Evolutionary conservation across 108 stramenopile species (phyloP).

Genomic region (Cyclostephanos tholiformis): DNA sequence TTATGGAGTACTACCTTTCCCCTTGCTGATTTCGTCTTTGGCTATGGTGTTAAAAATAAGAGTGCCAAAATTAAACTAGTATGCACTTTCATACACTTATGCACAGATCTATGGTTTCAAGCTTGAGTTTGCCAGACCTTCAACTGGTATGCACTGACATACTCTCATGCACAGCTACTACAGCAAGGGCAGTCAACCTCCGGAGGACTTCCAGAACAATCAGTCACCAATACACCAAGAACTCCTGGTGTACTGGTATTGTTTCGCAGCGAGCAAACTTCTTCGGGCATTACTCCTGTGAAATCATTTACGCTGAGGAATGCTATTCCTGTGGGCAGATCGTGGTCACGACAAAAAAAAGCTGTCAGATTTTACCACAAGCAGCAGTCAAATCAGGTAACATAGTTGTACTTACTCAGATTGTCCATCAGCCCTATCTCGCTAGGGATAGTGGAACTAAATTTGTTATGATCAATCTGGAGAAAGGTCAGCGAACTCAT

Average conservation of each 20-base stretch:
- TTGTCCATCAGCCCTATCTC: slow-evolving; percentile 28
- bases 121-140: too few species aligned
- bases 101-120: too few species aligned
- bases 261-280: slow-evolving; percentile 36
- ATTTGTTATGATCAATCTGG: slow-evolving; percentile 64
- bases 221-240: slow-evolving; percentile 37
- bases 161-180: slow-evolving; percentile 30
- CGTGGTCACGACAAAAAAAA: neutral
- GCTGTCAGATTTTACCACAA: neutral
- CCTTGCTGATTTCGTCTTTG: too few species aligned
- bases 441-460: slow-evolving; percentile 62
- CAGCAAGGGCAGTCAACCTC: slow-evolving; percentile 30
- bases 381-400: too few species aligned
- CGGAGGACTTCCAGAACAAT: slow-evolving; percentile 32
- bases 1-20: too few species aligned
- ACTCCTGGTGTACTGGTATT: slow-evolving; percentile 25
- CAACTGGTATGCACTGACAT: too few species aligned
- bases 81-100: too few species aligned
- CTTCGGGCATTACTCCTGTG: slow-evolving; percentile 29
- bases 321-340: slow-evolving; percentile 23
- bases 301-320: slow-evolving; percentile 29
- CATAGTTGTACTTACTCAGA: slow-evolving; percentile 19
- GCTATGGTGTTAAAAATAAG: too few species aligned
- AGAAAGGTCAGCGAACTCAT: slow-evolving; percentile 56
- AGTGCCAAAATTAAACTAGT: too few species aligned